phyloP scores from a whole-genome alignment of 768 basidiomycete species.

The Dioszegia hungarica region DNA sequence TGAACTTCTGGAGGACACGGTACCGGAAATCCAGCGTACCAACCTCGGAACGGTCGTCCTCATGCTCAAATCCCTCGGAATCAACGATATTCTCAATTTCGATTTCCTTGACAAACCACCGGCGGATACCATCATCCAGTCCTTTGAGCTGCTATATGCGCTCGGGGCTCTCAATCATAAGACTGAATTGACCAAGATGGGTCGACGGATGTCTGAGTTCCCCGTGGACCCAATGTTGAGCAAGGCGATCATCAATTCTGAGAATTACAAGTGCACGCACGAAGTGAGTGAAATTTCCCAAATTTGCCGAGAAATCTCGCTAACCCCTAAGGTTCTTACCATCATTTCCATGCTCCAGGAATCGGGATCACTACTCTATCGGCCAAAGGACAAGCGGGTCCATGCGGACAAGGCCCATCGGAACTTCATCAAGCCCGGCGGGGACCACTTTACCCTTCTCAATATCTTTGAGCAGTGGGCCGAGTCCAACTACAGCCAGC shows the following conservation, averaged over 20 bases:
- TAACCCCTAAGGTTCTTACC: slow-evolving; percentile 70
- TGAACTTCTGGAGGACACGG: slow-evolving; percentile 92
- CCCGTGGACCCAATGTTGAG: slow-evolving; percentile 97
- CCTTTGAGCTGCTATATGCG: slow-evolving; percentile 87
- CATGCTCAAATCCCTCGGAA: slow-evolving; percentile 89
- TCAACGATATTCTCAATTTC: slow-evolving; percentile 96
- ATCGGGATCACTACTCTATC: slow-evolving; percentile 88
- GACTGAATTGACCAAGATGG: slow-evolving; percentile 95
- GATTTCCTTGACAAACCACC: slow-evolving; percentile 99
- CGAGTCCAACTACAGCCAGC: slow-evolving; percentile 93
- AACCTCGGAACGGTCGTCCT: slow-evolving; percentile 94
- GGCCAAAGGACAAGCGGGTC: slow-evolving; percentile 96
- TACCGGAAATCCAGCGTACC: slow-evolving; percentile 98
- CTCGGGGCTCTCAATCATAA: slow-evolving; percentile 92
- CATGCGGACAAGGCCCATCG: slow-evolving; percentile 97
- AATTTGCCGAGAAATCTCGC: not conserved
- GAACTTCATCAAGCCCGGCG: slow-evolving; percentile 91
- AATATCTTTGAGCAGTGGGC: slow-evolving; percentile 99
- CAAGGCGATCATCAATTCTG: slow-evolving; percentile 92
- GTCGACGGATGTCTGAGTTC: slow-evolving; percentile 96
- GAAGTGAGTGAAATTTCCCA: slow-evolving; percentile 68
- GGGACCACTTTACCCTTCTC: slow-evolving; percentile 94
- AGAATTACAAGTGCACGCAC: slow-evolving; percentile 88
- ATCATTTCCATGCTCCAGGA: slow-evolving; percentile 97
- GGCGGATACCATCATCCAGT: slow-evolving; percentile 93